Base-by-base conservation (phyloP, 768 basidiomycete genomes). In the Obba rivulosa region DNA sequence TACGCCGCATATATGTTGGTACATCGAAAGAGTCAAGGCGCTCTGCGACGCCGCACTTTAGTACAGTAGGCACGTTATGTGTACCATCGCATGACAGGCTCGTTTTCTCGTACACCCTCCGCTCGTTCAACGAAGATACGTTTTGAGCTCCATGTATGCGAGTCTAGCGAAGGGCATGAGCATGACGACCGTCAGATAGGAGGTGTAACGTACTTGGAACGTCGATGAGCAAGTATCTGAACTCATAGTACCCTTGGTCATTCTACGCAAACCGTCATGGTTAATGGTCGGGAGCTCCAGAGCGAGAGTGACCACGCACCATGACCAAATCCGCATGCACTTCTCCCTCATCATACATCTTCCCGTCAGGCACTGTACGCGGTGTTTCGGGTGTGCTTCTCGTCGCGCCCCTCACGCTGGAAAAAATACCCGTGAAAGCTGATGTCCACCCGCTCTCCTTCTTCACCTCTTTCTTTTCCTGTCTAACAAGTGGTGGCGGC, bases 301-400 rank as follows among this genome's bases (percentile, higher is more conserved):
- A 38, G 44, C 39, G 41, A 44, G 34, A 16, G 9, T 10, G 43
- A 46, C 17, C 17, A 69, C 79, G 49, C 65, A 88, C 88, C 73
- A 78, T 78, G 50, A 89, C 71, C 36, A 89, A 74, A 65, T 86
- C 82, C 8, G 80, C 89, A 63, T 91, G 89, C 8, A 87, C 85
- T 57, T 91, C 87, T 8, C 89, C 88, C 52, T 90, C 87, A 16
- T 75, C 81, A 66, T 76, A 87, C 16, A 67, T 58, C 49, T 68
- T 70, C 11, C 74, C 75, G 18, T 69, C 66, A 18, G 60, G 50
- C 23, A 43, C 44, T 28, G 69, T 68, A 17, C 61, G 52, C 13
- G 49, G 55, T 5, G 68, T 48, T 45, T 69, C 70, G 0, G 48
- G 47, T 46, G 52, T 34, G 43, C 60, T 64, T 42, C 62, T 66